Base-by-base conservation (phyloP, 495 filamentous ascomycete species). In the Penicillium subrubescens region DNA sequence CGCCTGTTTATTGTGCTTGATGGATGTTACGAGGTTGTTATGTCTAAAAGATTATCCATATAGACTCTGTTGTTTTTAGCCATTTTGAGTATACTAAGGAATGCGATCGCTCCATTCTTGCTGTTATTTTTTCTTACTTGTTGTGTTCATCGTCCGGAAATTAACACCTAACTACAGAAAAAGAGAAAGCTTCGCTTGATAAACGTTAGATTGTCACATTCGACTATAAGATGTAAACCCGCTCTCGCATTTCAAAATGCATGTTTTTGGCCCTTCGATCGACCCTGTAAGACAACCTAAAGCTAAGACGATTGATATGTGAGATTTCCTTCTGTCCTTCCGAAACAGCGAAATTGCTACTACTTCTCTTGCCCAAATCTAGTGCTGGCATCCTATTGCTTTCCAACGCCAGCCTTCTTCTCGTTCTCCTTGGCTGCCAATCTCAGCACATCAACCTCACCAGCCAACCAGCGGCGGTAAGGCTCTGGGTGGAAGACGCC, bases 401-500 rank as follows among this genome's bases (percentile, higher is more conserved):
- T 33, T 35, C 43, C 33, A 10, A 60, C 59, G 7, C 71, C 71
- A n/a, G 64, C 71, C 62, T 75, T 77, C 66, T 81, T 85, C 71
- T 86, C 86, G 39, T 64, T 75, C 55, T 80, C 78, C 35, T 87
- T 86, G 70, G 94, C 92, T 19, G 87, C 84, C 65, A 84, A 76
- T 15, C 87, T 88, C 71, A 97, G 81, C 6, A 89, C 71, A 33
- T 88, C 85, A 57, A 97, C 81, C 68, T 86, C 83, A 25, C 79
- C 82, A 31, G 91, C 90, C 31, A 97, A 75, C 87, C 92, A 90
- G 61, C 84, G 82, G 77, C 95, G 92, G 71, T 97, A 93, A 10
- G 93, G 94, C 65, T 88, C 85, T 5, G 89, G 85, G 55, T 96
- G 86, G 69, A 99, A 96, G 54, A 84, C 85, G 7, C 95, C 94